phyloP scores from a whole-genome alignment of 441 rosid species.

The Melastoma candidum region DNA sequence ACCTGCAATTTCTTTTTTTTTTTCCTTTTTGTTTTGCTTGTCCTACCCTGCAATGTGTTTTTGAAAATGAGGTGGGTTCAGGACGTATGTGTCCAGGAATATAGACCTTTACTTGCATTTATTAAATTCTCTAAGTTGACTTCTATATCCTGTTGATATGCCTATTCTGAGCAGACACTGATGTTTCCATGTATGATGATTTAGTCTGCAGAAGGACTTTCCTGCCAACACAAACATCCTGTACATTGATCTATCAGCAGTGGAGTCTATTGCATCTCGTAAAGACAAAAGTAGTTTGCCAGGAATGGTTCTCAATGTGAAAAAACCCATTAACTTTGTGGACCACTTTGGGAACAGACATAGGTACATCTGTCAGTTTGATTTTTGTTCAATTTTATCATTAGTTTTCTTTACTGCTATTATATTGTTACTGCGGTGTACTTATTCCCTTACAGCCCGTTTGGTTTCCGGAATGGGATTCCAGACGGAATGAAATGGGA shows the following conservation, averaged over 20 bases:
- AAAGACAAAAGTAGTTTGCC: slow-evolving; percentile 60
- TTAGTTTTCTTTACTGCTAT: no score
- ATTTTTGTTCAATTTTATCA: no score
- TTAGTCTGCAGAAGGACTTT: slow-evolving; percentile 64
- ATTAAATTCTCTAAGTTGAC: no score
- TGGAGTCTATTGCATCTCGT: slow-evolving; percentile 56
- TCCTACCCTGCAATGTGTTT: no score
- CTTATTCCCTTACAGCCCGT: no score
- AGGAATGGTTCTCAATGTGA: slow-evolving; percentile 71
- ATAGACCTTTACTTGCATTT: no score
- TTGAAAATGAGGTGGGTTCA: no score
- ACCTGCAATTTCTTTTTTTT: background rate
- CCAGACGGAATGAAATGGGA: no score
- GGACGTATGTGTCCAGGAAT: no score
- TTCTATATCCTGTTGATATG: no score
- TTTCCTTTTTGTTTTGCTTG: background rate
- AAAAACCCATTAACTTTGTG: slow-evolving; percentile 48
- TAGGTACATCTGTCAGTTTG: slow-evolving; percentile 34
- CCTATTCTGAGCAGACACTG: background rate
- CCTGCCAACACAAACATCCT: slow-evolving; percentile 95
- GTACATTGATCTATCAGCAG: slow-evolving; percentile 66
- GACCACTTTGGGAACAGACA: slow-evolving; percentile 62
- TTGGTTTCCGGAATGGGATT: no score
- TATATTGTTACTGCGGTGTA: no score
- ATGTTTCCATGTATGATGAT: slow-evolving; percentile 20